Evolutionary conservation across 73 alveolate species (phyloP).

Genomic region (Symbiodinium natans): DNA sequence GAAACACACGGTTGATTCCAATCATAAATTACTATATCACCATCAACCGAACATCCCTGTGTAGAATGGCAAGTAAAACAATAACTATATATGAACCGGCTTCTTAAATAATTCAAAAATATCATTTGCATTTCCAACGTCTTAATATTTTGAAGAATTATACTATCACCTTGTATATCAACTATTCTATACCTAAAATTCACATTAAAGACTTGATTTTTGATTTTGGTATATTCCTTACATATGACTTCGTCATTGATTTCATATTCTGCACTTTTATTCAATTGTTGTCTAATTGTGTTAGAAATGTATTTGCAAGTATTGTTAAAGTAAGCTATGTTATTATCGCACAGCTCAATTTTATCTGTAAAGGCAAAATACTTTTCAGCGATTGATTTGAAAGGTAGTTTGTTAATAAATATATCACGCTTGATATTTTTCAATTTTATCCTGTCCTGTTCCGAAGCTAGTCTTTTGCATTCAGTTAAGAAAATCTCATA

Average conservation of each 20-base stretch:
- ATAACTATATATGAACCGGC: too few species aligned
- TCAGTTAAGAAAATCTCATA: too few species aligned
- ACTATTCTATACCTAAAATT: slow-evolving; percentile 13
- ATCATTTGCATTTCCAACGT: background rate
- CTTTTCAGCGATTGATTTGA: background rate
- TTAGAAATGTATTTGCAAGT: background rate
- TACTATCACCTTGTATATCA: background rate
- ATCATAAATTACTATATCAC: too few species aligned
- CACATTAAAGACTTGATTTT: background rate
- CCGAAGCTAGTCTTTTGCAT: too few species aligned
- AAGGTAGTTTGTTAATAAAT: too few species aligned
- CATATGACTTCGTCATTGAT: background rate
- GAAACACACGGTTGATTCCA: too few species aligned
- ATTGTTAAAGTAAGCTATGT: slow-evolving; percentile 3
- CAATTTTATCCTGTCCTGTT: too few species aligned
- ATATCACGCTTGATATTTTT: too few species aligned
- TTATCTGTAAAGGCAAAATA: background rate
- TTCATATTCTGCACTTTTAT: slow-evolving; percentile 2
- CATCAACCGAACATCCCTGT: too few species aligned
- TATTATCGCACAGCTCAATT: background rate
- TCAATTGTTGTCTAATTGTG: slow-evolving; percentile 18
- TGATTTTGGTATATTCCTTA: background rate
- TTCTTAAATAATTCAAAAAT: too few species aligned
- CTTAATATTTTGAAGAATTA: slow-evolving; percentile 4
- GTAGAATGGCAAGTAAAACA: too few species aligned